Base-by-base conservation (phyloP, 441 rosid genomes). In the Pelargonium fulgidum region DNA sequence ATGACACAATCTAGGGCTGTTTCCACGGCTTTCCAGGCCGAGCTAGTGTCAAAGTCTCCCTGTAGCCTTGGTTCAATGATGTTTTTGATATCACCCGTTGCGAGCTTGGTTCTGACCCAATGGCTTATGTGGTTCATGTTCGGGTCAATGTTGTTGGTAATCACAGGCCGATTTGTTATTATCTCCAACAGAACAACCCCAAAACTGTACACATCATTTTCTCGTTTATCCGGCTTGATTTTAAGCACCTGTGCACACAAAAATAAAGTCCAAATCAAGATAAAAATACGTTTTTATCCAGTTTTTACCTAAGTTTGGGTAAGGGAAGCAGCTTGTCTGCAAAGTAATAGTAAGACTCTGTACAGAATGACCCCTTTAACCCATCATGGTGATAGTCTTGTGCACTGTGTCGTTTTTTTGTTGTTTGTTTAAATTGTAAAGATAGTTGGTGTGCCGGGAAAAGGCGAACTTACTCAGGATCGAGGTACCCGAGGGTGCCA, bases 141-240 rank as follows among this genome's bases (percentile, higher is more conserved):
- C 8, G 8, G 7, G 17, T 14, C 63, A 0, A 13, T 7, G 7
- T 1, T n/a, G 17, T 44, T 68, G 7, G 12, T 54, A 4, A 68
- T 29, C 16, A 59, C 63, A 14, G 63, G 62, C 1, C 52, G 62
- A 5, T 63, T 29, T 14, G 70, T 52, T 56, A 68, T 52, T 36
- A 68, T 26, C 22, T 68, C 70, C 7, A 68, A 12, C 1, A 68
- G 52, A 36, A 68, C 39, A 48, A 68, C 26, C 45, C 70, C 70
- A 2, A 68, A 68, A 45, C 70, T 68, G 13, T 17, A 68, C 42
- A 68, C 70, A 36, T 68, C 70, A 19, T 63, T 68, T 68, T 68
- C 39, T 24, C 26, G 7, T 24, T 68, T 7, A 68, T 52, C 59
- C 54, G 13, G 20, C 29, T 29, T 22, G 62, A 52, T 24, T 14